Evolutionary conservation across 2,329 filamentous ascomycete genomes (phyloP).

Genomic region (Curvularia sp.): DNA sequence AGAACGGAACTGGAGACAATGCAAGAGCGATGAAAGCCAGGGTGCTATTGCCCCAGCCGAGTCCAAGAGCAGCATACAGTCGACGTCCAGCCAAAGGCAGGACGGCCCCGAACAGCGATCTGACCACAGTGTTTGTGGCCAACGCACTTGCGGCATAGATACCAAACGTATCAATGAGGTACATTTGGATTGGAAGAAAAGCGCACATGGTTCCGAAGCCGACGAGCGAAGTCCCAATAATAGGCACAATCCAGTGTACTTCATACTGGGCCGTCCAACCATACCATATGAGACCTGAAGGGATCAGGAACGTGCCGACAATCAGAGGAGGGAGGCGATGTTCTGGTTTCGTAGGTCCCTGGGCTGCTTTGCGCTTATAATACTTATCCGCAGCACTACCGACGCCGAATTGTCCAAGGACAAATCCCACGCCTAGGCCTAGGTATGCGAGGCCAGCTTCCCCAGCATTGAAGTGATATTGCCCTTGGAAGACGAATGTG

Average conservation of each 20-base stretch:
- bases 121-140: neutral
- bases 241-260: neutral
- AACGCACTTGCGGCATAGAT: conserved; percentile 4
- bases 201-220: neutral
- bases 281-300: neutral
- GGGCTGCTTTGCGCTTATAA: neutral
- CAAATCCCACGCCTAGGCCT: conserved; percentile 20
- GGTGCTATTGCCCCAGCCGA: neutral
- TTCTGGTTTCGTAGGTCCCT: neutral
- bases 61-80: neutral
- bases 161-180: neutral
- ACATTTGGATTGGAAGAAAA: neutral
- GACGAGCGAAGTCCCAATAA: neutral
- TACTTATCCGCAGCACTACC: neutral
- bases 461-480: conserved; percentile 20
- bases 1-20: neutral
- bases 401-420: conserved; percentile 8
- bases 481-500: conserved; percentile 22
- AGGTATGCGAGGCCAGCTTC: conserved; percentile 21
- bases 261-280: conserved; percentile 11
- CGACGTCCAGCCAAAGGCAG: neutral
- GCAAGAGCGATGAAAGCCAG: neutral
- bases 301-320: neutral
- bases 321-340: neutral
- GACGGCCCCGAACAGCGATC: neutral